phyloP scores from a whole-genome alignment of 257 asterid genomes.

The Solanum lycopersicoides region DNA sequence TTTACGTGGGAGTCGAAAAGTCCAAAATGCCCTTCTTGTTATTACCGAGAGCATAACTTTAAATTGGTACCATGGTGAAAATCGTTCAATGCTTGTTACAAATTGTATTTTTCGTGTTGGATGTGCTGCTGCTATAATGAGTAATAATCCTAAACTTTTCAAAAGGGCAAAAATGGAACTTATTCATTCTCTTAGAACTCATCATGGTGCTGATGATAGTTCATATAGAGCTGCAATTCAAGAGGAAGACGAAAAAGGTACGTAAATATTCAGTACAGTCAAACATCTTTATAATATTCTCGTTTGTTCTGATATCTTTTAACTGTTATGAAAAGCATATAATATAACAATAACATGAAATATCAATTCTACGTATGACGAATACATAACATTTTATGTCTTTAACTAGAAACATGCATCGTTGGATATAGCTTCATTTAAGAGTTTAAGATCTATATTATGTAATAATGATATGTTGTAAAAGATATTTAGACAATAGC shows the following conservation, averaged over 20 bases:
- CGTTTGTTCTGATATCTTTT: background rate
- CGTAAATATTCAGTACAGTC: background rate
- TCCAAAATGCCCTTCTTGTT: constrained; percentile 50
- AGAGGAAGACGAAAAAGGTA: constrained; percentile 56
- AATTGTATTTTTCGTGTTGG: constrained; percentile 67
- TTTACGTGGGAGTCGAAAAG: constrained; percentile 20
- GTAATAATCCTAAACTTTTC: constrained; percentile 30
- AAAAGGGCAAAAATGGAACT: constrained; percentile 44
- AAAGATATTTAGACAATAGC: too few relatives aligned
- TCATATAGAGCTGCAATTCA: constrained; percentile 47
- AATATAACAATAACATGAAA: background rate
- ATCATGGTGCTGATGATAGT: constrained; percentile 49
- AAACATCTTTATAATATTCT: background rate
- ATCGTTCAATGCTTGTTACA: constrained; percentile 57
- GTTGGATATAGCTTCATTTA: background rate
- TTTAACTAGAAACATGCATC: background rate
- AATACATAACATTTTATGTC: background rate
- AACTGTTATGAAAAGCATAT: background rate
- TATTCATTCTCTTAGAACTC: constrained; percentile 40
- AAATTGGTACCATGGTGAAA: constrained; percentile 57
- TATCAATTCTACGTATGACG: too few relatives aligned
- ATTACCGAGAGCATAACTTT: constrained; percentile 40
- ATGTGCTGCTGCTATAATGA: constrained; percentile 43
- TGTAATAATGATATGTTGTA: background rate
- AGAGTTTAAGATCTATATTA: background rate